Percentiles rank a stretch among this genome's conserved stretches.
phyloP scores from a whole-genome alignment of 495 filamentous ascomycete species.

The Symbiotaphrina buchneri region DNA sequence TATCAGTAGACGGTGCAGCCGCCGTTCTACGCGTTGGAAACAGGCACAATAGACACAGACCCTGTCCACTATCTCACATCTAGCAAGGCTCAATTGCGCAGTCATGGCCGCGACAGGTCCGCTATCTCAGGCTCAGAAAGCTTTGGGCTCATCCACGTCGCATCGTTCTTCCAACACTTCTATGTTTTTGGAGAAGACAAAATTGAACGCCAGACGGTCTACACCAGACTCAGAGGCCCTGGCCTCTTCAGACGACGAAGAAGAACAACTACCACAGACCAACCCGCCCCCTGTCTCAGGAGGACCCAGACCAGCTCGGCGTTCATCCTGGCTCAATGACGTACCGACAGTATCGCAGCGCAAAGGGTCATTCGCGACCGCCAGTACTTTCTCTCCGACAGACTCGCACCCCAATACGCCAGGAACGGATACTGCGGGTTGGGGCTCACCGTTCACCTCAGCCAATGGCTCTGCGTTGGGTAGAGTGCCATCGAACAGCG shows the following conservation, averaged over 20 bases:
- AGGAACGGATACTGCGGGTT: slow-evolving; percentile 41
- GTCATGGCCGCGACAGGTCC: too few species aligned
- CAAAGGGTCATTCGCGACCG: slow-evolving; percentile 23
- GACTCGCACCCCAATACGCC: slow-evolving; percentile 56
- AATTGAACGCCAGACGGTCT: slow-evolving; percentile 41
- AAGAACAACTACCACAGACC: slow-evolving; percentile 26
- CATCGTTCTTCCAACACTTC: too few species aligned
- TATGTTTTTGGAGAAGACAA: slow-evolving; percentile 48
- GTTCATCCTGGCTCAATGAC: slow-evolving; percentile 32
- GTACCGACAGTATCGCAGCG: slow-evolving; percentile 20
- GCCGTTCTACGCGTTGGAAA: too few species aligned
- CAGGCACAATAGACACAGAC: too few species aligned
- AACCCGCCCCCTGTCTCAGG: slow-evolving; percentile 26
- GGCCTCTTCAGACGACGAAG: slow-evolving; percentile 82
- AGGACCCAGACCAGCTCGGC: slow-evolving; percentile 21
- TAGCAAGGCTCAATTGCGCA: too few species aligned
- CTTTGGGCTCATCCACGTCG: too few species aligned
- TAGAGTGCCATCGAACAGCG: slow-evolving; percentile 14
- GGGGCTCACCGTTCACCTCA: slow-evolving; percentile 24
- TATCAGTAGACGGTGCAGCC: too few species aligned
- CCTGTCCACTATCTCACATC: too few species aligned
- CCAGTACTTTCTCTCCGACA: slow-evolving; percentile 45
- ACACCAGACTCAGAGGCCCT: slow-evolving; percentile 87
- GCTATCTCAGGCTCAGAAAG: too few species aligned
- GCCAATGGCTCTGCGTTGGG: slow-evolving; percentile 32